A percentile compares a stretch with the other conserved stretches of the same genome.
These are phyloP conservation scores for Coemansia sp. DNA, from an alignment of 192 early-diverging fungal species.

Conservation along the genomic window DNA sequence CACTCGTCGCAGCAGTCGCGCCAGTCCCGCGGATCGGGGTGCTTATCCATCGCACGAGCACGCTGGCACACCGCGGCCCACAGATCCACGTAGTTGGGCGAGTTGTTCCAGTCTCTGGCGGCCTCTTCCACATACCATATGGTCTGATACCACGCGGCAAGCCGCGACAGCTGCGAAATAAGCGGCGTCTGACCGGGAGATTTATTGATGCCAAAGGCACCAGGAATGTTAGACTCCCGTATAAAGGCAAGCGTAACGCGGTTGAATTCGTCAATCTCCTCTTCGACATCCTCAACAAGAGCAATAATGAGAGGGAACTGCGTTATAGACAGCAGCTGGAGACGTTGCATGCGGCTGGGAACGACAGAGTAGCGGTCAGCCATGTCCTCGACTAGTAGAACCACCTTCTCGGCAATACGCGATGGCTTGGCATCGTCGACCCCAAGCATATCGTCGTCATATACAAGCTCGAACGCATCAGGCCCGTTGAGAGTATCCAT, in stretches of 20 bases:
- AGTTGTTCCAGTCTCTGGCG: slow-evolving; percentile 50
- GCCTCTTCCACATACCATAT: slow-evolving; percentile 52
- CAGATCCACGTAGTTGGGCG: slow-evolving; percentile 33
- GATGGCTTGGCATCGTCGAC: slow-evolving; percentile 62
- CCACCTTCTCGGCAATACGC: slow-evolving; percentile 60
- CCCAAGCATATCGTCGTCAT: slow-evolving; percentile 51
- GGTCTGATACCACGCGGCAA: slow-evolving; percentile 49
- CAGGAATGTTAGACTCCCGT: slow-evolving; percentile 19
- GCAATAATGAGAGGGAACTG: slow-evolving; percentile 64
- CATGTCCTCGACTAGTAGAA: slow-evolving; percentile 64
- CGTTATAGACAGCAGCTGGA: slow-evolving; percentile 61
- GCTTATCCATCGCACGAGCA: slow-evolving; percentile 14
- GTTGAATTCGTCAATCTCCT: slow-evolving; percentile 51
- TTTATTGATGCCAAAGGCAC: not conserved
- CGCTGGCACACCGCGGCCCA: slow-evolving; percentile 47
- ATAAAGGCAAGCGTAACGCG: slow-evolving; percentile 55
- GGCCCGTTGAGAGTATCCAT: slow-evolving; percentile 62
- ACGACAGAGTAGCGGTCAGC: slow-evolving; percentile 63
- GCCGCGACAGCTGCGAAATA: slow-evolving; percentile 31
- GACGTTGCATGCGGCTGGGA: slow-evolving; percentile 59
- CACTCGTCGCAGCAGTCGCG: slow-evolving; percentile 40
- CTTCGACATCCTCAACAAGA: slow-evolving; percentile 55
- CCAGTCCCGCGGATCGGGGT: slow-evolving; percentile 45
- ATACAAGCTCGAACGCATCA: slow-evolving; percentile 64
- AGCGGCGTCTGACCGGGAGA: slow-evolving; percentile 18